These are phyloP conservation scores for Colletotrichum lindemuthianum DNA, from an alignment of 2,329 filamentous ascomycete species.

Conservation along the genomic window DNA sequence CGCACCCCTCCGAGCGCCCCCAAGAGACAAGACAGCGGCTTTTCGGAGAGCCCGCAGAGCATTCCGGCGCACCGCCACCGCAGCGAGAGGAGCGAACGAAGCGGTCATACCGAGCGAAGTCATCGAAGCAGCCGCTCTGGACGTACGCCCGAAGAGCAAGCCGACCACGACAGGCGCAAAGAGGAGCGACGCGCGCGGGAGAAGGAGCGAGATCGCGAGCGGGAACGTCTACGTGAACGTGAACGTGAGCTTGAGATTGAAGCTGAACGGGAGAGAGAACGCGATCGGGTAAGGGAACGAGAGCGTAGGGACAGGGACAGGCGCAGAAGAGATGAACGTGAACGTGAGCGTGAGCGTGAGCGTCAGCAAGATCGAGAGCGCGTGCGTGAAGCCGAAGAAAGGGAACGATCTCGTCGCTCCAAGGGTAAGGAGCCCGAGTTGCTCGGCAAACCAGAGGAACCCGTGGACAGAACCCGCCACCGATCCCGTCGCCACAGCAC, in stretches of 20 bases:
- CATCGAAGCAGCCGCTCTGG: conserved; percentile 35
- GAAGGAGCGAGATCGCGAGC: conserved; percentile 32
- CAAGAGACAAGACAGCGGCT: conserved; percentile 57
- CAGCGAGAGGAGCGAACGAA: conserved; percentile 25
- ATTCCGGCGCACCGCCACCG: conserved; percentile 18
- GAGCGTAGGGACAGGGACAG: conserved; percentile 32
- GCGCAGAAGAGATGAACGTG: conserved; percentile 38
- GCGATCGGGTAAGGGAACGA: conserved; percentile 16
- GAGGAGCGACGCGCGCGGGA: conserved; percentile 51
- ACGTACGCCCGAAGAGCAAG: conserved; percentile 60
- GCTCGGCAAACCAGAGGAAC: conserved; percentile 25
- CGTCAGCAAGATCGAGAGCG: conserved; percentile 28
- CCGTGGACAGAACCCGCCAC: conserved; percentile 44
- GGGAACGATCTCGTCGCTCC: conserved; percentile 34
- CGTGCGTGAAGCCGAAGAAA: conserved; percentile 10
- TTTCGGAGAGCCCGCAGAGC: conserved; percentile 50
- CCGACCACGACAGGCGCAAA: conserved; percentile 60
- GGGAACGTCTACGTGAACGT: conserved; percentile 33
- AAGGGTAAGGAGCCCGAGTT: conserved; percentile 48
- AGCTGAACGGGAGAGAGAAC: conserved; percentile 19
- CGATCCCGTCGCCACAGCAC: conserved; percentile 54
- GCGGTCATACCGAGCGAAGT: conserved; percentile 26
- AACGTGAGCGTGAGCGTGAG: conserved; percentile 44
- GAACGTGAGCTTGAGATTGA: conserved; percentile 31
- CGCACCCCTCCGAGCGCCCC: conserved; percentile 51